Evolutionary conservation across 495 filamentous ascomycete species (phyloP).

Genomic region (Poronia punctata): DNA sequence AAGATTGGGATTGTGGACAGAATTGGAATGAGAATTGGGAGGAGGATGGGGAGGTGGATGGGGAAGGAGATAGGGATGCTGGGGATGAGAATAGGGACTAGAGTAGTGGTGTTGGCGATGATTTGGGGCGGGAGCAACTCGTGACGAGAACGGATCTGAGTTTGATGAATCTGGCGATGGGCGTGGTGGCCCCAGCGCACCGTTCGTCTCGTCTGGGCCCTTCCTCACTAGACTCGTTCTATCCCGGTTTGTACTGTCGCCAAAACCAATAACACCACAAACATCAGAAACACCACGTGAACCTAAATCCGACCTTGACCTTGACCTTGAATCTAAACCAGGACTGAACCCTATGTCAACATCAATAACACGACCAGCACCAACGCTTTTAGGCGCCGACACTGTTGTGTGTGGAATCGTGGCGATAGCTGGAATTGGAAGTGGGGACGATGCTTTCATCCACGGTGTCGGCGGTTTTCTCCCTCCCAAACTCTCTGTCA

Average conservation of each 20-base stretch:
- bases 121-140: background rate
- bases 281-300: too few species aligned
- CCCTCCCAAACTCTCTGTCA: background rate
- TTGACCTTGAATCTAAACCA: background rate
- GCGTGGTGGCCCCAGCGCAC: conserved; percentile 5
- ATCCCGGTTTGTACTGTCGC: too few species aligned
- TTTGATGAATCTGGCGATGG: conserved; percentile 1
- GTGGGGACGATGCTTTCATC: background rate
- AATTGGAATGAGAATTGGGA: background rate
- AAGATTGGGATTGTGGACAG: background rate
- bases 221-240: background rate
- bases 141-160: background rate
- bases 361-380: conserved; percentile 11
- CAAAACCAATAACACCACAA: too few species aligned
- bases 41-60: background rate
- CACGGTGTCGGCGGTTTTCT: background rate
- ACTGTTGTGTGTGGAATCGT: conserved; percentile 7
- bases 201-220: background rate
- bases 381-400: conserved; percentile 11
- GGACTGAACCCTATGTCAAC: background rate
- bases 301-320: background rate
- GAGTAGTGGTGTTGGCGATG: background rate
- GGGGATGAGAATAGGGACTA: background rate
- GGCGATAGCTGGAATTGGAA: conserved; percentile 9
- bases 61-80: background rate